Evolutionary conservation across 768 basidiomycete genomes (phyloP), one percentile per base, ranked within the genome.

Genomic region (Mycena capillaripes): DNA sequence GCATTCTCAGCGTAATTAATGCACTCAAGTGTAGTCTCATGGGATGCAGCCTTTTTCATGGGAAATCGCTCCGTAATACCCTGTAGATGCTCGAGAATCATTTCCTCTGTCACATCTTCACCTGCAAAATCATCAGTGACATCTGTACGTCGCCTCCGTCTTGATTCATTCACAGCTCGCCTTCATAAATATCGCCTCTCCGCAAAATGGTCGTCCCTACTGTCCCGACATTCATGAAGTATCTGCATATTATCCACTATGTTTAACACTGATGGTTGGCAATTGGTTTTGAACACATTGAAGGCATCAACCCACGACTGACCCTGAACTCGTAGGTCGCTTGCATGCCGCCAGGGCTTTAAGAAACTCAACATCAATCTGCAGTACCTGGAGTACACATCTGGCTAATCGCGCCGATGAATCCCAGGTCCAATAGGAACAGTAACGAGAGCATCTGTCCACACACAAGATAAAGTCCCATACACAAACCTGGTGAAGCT

Each of bases 301-400:
- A 52, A 52, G 50, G 50, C 50, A 29, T 52, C 50, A 27, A 27
- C 50, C 84, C 84, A 85, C 0, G 77, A 62, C 48, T 80, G 66
- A 14, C 38, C 64, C 1, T 0, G 0, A 8, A 5, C 3, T 21
- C 73, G 36, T 6, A 86, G 73, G 56, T 87, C 81, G 2, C 2
- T 23, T 0, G 71, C 36, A 53, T 55, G 38, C 0, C 77, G 53
- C 86, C 86, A 87, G 0, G 86, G 86, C 73, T 85, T 84, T 72
- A 86, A 87, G 0, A 86, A 76, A 17, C 84, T 79, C 1, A 87
- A 67, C 85, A 86, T 86, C 3, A 83, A 66, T 12, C 81, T 71
- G 59, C 77, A 80, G 63, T 84, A 85, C 16, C 66, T 66, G 1
- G 70, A 69, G 11, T 72, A 65, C 0, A 61, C 3, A 10, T 76